Conservation (phyloP, 768 basidiomycete species). For the Boletus rex-veris region DNA sequence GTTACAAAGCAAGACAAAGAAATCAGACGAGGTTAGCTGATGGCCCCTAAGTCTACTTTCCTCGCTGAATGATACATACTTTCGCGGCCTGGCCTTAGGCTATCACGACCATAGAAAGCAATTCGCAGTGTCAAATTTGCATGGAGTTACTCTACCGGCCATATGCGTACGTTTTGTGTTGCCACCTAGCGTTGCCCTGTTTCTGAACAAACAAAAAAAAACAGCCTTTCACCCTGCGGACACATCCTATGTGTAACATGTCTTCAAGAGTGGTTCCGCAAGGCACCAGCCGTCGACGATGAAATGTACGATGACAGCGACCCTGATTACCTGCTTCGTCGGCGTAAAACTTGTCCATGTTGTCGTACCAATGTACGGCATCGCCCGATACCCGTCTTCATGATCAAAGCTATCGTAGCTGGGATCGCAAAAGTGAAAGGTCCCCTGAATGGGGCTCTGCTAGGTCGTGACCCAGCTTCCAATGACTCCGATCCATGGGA, state of each 20-base stretch:
- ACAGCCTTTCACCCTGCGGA: conserved; percentile 70
- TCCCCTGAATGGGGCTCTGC: conserved; percentile 12
- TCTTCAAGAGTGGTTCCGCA: conserved; percentile 75
- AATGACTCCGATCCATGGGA: conserved; percentile 63
- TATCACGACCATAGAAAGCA: conserved; percentile 52
- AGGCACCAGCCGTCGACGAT: conserved; percentile 50
- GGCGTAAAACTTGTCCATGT: conserved; percentile 69
- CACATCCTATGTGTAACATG: conserved; percentile 73
- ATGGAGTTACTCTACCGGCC: conserved; percentile 66
- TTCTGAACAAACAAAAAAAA: conserved; percentile 2
- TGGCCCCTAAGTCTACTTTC: neutral
- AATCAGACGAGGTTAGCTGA: conserved; percentile 54
- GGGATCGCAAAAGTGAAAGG: conserved; percentile 46
- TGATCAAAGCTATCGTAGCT: conserved; percentile 58
- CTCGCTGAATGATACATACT: neutral
- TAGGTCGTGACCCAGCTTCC: conserved; percentile 29
- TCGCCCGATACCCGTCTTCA: conserved; percentile 65
- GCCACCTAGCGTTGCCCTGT: neutral
- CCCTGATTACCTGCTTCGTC: conserved; percentile 47
- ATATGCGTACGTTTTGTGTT: conserved; percentile 50
- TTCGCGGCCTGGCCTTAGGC: conserved; percentile 35
- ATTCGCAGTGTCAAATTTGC: conserved; percentile 73
- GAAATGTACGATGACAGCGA: conserved; percentile 43
- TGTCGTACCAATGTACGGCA: conserved; percentile 57
- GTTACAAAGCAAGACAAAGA: conserved; percentile 44